Conservation (phyloP, 768 basidiomycete genomes). For the Omphalotus guepiniiformis region DNA sequence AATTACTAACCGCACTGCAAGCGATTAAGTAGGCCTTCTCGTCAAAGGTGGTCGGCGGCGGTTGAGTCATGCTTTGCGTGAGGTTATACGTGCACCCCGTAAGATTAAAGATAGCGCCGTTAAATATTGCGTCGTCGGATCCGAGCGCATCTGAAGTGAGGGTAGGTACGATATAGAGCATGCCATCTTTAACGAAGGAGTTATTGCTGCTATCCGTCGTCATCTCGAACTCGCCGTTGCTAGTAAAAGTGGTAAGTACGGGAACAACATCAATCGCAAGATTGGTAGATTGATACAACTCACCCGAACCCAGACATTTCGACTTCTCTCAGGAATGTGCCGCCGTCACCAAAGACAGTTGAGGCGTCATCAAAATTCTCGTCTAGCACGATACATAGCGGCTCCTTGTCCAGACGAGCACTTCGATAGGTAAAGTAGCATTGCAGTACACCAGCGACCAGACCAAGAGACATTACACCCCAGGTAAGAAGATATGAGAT, state of each 20-base stretch:
- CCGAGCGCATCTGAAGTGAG: constrained; percentile 72
- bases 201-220: constrained; percentile 68
- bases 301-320: constrained; percentile 82
- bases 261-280: too few species aligned
- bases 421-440: constrained; percentile 2
- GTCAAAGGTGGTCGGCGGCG: too few species aligned
- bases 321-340: constrained; percentile 69
- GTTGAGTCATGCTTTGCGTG: too few species aligned
- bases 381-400: constrained; percentile 5
- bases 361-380: constrained; percentile 5
- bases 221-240: constrained; percentile 83
- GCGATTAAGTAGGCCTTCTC: constrained; percentile 38
- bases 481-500: too few species aligned
- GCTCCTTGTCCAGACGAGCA: background rate
- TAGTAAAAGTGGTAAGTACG: too few species aligned
- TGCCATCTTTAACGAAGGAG: constrained; percentile 68
- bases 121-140: constrained; percentile 36
- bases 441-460: constrained; percentile 4
- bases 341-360: too few species aligned
- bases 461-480: too few species aligned
- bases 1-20: constrained; percentile 66
- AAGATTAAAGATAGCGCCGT: constrained; percentile 71
- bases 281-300: too few species aligned
- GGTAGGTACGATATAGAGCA: constrained; percentile 82
- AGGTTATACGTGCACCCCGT: constrained; percentile 80